Evolutionary conservation across 1,284 basidiomycete genomes (phyloP).

Genomic region (Volvariella volvacea): DNA sequence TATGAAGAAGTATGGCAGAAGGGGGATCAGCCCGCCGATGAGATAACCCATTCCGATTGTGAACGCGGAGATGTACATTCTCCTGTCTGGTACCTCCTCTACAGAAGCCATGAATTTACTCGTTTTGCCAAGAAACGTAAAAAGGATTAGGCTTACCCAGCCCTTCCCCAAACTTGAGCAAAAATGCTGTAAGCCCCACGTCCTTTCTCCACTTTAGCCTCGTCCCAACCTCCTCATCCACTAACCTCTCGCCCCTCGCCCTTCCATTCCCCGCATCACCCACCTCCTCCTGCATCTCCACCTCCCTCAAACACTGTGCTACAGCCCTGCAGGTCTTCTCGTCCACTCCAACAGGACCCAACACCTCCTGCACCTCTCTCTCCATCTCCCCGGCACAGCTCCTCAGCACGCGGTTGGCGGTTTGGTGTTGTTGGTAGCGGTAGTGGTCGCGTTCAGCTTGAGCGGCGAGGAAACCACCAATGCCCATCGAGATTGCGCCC

Average conservation of each 20-base stretch:
- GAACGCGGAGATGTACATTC: constrained; percentile 78
- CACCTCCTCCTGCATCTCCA: constrained; percentile 43
- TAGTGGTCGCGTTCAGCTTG: constrained; percentile 96
- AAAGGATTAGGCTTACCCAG: constrained; percentile 47
- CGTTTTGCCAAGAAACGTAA: constrained; percentile 1
- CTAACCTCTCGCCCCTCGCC: constrained; percentile 39
- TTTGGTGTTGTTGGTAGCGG: constrained; percentile 72
- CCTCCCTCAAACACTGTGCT: constrained; percentile 64
- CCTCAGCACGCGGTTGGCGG: constrained; percentile 75
- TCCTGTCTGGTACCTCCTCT: constrained; percentile 77
- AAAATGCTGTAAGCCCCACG: constrained; percentile 82
- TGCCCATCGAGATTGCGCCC: constrained; percentile 96
- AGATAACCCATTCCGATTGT: constrained; percentile 89
- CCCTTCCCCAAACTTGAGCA: constrained; percentile 90
- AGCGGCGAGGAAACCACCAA: constrained; percentile 94
- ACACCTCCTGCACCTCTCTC: constrained; percentile 84
- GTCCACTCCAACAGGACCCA: constrained; percentile 86
- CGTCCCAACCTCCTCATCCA: neutral
- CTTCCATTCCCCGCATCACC: constrained; percentile 8
- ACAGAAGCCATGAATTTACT: constrained; percentile 7
- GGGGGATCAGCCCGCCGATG: constrained; percentile 82
- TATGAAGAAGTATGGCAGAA: constrained; percentile 90
- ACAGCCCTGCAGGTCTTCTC: constrained; percentile 76
- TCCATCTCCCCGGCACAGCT: constrained; percentile 94
- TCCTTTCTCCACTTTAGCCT: constrained; percentile 61